phyloP scores from a whole-genome alignment of 106 monocot genomes.

The Hemerocallis citrina region DNA sequence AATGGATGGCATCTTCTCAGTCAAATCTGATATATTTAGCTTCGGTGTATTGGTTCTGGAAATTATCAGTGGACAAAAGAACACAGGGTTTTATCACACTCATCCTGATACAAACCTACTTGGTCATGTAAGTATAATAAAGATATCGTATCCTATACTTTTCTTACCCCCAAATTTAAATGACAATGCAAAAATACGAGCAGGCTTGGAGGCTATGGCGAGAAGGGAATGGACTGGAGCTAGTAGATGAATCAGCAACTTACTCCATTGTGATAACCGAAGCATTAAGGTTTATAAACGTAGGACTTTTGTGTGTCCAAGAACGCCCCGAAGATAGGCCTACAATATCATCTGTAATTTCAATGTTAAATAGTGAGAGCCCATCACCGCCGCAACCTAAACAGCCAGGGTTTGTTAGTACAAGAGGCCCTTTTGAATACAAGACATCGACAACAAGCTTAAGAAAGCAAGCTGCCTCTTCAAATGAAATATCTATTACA shows the following conservation, averaged over 20 bases:
- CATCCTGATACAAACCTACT: slow-evolving; percentile 15
- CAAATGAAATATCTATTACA: neutral
- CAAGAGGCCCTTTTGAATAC: neutral
- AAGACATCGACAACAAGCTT: neutral
- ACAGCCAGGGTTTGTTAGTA: slow-evolving; percentile 20
- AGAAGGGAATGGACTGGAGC: slow-evolving; percentile 9
- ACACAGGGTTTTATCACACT: slow-evolving; percentile 2
- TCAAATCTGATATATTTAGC: slow-evolving; percentile 62
- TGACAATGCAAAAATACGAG: too few relatives aligned
- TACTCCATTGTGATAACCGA: neutral
- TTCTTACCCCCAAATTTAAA: too few relatives aligned
- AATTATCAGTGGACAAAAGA: slow-evolving; percentile 36
- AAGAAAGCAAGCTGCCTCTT: neutral
- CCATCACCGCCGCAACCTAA: slow-evolving; percentile 12
- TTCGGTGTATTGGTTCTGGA: slow-evolving; percentile 51
- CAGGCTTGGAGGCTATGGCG: slow-evolving; percentile 21
- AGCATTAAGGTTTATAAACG: slow-evolving; percentile 23
- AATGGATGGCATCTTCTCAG: slow-evolving; percentile 34
- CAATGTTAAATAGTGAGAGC: neutral
- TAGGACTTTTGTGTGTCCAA: slow-evolving; percentile 16
- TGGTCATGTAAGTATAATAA: slow-evolving; percentile 22
- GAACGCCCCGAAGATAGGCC: slow-evolving; percentile 6
- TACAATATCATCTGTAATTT: neutral
- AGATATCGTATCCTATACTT: neutral
- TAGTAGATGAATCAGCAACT: slow-evolving; percentile 10